A percentile compares a stretch with the other conserved stretches of the same genome.
Conservation (phyloP, 768 basidiomycete genomes). For the Mycena albidolilacea region DNA sequence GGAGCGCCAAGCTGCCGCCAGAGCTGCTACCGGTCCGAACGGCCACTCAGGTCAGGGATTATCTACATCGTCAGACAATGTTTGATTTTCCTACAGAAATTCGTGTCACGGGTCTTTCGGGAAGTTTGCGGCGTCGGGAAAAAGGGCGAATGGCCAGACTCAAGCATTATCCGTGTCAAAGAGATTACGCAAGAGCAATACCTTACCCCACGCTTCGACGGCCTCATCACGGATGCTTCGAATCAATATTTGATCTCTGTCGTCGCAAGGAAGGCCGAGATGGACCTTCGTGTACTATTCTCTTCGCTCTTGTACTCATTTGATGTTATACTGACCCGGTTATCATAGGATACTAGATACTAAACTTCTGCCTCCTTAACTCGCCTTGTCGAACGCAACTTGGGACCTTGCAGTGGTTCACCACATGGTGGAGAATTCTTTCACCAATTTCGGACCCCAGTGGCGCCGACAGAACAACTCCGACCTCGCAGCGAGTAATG, state of each 20-base stretch:
- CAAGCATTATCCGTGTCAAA: neutral
- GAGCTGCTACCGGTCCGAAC: neutral
- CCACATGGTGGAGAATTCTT: neutral
- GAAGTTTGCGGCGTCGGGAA: neutral
- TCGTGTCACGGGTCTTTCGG: neutral
- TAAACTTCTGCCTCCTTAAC: too few species aligned
- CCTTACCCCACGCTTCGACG: neutral
- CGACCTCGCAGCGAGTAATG: neutral
- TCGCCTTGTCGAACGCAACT: too few species aligned
- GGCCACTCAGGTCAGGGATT: neutral
- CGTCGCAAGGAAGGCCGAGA: neutral
- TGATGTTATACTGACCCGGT: too few species aligned
- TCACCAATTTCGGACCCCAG: neutral
- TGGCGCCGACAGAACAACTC: neutral
- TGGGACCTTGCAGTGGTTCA: too few species aligned
- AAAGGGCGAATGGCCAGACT: conserved; percentile 1
- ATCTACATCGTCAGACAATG: too few species aligned
- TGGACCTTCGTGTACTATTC: neutral
- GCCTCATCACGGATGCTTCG: neutral
- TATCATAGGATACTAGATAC: too few species aligned
- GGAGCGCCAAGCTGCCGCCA: neutral
- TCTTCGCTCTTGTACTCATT: neutral
- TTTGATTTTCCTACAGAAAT: neutral
- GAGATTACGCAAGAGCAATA: neutral
- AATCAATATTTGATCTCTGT: neutral